Evolutionary conservation across 441 rosid genomes (phyloP), one percentile per base, ranked within the genome.

Genomic region (Cnidoscolus chayamansa): DNA sequence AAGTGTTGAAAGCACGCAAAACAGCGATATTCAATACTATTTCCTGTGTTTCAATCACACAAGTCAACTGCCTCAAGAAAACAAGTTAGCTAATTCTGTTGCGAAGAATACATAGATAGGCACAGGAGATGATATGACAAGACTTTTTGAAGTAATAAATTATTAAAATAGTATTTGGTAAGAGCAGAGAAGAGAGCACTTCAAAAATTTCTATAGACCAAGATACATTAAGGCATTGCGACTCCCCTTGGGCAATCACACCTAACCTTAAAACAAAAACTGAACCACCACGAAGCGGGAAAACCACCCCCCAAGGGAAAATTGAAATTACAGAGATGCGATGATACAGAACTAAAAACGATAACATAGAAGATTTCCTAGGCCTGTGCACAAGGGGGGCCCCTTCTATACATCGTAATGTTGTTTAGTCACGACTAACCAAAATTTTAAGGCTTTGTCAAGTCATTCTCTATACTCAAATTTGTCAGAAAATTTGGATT

Each of bases 401-500:
- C 56, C 75, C 75, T 73, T 77, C 75, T 72, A 68, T 68, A 72
- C 75, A 75, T 67, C 61, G 16, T 60, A 55, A 72, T 50, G 65
- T 53, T 47, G 51, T 73, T 76, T 20, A 48, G 70, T 58, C 75
- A 51, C 13, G 70, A 70, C 76, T 70, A 76, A 51, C 78, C 85
- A 81, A 86, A 85, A 83, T 71, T 83, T 77, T 77, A 74, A 79
- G 80, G 80, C 78, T 78, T 74, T 30, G 56, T 74, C 71, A 70
- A 68, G 64, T 73, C 80, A 31, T 53, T 50, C 76, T 86, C 80
- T 84, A 76, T 66, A 77, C 65, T 77, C 77, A 30, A 40, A 71
- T 47, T 49, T 59, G 77, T 25, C 72, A 77, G 77, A 82, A 82
- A 77, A 56, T 74, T 72, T 82, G 79, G 81, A 72, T 72, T 78